Conservation (phyloP, 768 basidiomycete genomes). For the Kwoniella botswanensis region DNA sequence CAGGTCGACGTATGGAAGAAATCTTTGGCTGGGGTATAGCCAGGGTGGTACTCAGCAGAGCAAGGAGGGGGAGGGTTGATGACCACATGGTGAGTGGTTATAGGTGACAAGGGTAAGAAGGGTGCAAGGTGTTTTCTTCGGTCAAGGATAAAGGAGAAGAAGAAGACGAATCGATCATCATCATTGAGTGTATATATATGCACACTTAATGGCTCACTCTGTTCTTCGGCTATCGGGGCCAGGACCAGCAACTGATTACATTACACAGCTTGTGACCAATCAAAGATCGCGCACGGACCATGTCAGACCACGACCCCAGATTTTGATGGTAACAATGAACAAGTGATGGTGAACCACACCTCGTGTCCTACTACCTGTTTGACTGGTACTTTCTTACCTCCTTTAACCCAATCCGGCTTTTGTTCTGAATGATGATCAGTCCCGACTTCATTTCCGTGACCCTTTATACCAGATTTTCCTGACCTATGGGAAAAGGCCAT, state of each 20-base stretch:
- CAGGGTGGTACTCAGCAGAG: slow-evolving; percentile 3
- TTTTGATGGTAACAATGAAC: background rate
- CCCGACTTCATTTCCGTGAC: background rate
- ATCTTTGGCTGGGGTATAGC: slow-evolving; percentile 22
- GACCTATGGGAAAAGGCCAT: background rate
- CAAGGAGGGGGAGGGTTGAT: slow-evolving; percentile 6
- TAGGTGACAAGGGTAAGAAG: background rate
- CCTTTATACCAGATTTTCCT: background rate
- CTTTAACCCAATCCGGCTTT: background rate
- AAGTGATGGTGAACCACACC: too few relatives aligned
- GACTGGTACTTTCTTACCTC: background rate
- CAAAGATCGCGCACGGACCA: background rate
- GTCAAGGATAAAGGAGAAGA: background rate
- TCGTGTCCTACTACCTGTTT: background rate
- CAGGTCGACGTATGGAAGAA: slow-evolving; percentile 16
- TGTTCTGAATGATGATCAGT: background rate
- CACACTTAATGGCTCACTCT: background rate
- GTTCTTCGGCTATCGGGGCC: background rate
- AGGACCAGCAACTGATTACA: background rate
- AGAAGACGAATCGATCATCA: background rate
- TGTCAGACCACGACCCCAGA: background rate
- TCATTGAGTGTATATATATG: background rate
- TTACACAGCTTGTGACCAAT: background rate
- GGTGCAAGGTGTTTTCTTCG: background rate
- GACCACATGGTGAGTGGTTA: slow-evolving; percentile 12